Percentiles rank a stretch among this genome's conserved stretches.
Conservation (phyloP, 192 early-diverging fungal genomes). For the Coemansia javaensis region DNA sequence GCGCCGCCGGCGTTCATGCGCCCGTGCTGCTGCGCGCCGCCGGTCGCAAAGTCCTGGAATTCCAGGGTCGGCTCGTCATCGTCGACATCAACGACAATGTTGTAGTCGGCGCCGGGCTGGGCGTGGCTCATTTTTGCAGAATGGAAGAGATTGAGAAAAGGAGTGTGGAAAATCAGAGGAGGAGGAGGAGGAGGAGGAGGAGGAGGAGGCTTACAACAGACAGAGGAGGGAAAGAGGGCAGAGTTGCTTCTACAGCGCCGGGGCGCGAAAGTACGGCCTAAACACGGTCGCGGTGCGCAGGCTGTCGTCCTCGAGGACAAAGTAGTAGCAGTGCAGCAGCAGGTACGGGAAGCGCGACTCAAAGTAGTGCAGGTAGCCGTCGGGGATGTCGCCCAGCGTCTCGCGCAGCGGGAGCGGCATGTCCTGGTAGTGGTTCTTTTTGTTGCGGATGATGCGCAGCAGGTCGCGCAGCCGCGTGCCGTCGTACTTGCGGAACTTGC, state of each 20-base stretch:
- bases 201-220: not conserved
- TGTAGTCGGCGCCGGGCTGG: constrained; percentile 36
- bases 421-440: constrained; percentile 98
- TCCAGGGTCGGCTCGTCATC: constrained; percentile 50
- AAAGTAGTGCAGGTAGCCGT: constrained; percentile 86
- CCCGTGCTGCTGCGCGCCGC: constrained; percentile 21
- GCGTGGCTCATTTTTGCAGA: constrained; percentile 19
- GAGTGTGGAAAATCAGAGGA: not conserved
- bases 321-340: constrained; percentile 83
- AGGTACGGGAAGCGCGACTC: constrained; percentile 84
- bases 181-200: not conserved
- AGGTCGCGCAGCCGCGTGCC: constrained; percentile 77
- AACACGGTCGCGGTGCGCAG: constrained; percentile 63
- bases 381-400: constrained; percentile 77
- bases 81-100: constrained; percentile 53
- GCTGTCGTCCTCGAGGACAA: constrained; percentile 62
- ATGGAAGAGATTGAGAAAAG: not conserved
- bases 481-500: constrained; percentile 93
- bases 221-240: not conserved
- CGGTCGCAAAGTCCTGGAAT: constrained; percentile 51
- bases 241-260: constrained; percentile 13
- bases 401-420: constrained; percentile 69
- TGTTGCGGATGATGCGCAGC: constrained; percentile 87
- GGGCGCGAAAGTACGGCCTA: constrained; percentile 60
- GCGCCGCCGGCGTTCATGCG: constrained; percentile 33